A percentile compares a stretch with the other conserved stretches of the same genome.
phyloP scores from a whole-genome alignment of 805 yeast species.

The Sugiyamaella boreocaroliniensis region DNA sequence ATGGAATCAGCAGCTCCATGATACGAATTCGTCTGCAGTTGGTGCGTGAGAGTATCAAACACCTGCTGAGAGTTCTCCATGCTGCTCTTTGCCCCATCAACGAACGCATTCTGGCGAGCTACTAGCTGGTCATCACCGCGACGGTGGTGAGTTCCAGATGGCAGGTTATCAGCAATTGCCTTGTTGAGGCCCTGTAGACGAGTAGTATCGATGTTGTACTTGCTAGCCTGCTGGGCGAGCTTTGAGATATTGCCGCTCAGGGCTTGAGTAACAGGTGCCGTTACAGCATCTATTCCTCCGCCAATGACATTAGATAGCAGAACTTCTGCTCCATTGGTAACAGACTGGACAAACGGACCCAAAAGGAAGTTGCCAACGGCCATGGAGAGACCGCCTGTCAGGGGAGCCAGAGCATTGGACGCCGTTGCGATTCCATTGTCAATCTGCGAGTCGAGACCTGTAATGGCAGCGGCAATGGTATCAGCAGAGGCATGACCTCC shows the following conservation, averaged over 20 bases:
- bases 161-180: background rate
- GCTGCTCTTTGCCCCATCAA: constrained; percentile 2
- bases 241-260: background rate
- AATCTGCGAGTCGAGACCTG: constrained; percentile 27
- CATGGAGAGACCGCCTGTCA: constrained; percentile 22
- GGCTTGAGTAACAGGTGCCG: background rate
- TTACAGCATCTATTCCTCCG: constrained; percentile 18
- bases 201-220: constrained; percentile 7
- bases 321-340: constrained; percentile 28
- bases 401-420: constrained; percentile 14
- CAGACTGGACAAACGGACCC: constrained; percentile 28
- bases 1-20: constrained; percentile 8
- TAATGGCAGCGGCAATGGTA: constrained; percentile 15
- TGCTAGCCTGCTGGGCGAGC: constrained; percentile 3
- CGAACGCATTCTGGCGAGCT: background rate
- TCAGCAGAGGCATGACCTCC: constrained; percentile 7
- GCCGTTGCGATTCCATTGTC: constrained; percentile 24
- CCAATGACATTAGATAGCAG: constrained; percentile 18
- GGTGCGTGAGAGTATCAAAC: background rate
- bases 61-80: constrained; percentile 1
- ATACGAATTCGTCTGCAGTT: background rate
- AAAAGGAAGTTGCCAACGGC: constrained; percentile 20
- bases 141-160: background rate
- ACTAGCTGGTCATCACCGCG: background rate
- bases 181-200: constrained; percentile 1